phyloP scores from a whole-genome alignment of 345 rosid species.

The Fremontodendron californicum region DNA sequence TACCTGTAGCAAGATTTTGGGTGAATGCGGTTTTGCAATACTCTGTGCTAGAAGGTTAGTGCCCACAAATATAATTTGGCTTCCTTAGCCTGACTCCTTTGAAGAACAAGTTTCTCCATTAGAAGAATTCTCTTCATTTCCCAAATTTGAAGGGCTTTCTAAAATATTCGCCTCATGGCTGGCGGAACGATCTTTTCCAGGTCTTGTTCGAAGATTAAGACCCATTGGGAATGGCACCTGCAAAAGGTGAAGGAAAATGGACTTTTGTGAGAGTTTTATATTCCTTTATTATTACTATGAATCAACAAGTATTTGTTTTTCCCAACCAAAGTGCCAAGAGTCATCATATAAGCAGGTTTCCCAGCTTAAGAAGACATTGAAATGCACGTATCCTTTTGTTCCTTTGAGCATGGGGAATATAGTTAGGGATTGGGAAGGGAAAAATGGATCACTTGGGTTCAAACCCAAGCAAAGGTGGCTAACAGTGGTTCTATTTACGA shows the following conservation, averaged over 20 bases:
- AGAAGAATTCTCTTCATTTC: constrained; percentile 30
- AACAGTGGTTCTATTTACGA: not conserved
- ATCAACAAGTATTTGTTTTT: not conserved
- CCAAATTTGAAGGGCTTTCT: constrained; percentile 22
- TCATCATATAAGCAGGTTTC: not conserved
- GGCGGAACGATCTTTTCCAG: constrained; percentile 33
- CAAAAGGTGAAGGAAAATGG: not conserved
- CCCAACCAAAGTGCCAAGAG: not conserved
- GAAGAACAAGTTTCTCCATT: constrained; percentile 35
- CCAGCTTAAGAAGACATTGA: not conserved
- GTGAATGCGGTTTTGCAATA: not conserved
- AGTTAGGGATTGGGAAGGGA: not conserved
- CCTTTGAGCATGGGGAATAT: not conserved
- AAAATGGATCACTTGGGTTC: not conserved
- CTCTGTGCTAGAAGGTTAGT: constrained; percentile 26
- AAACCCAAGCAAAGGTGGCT: not conserved
- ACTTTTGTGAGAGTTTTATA: not conserved
- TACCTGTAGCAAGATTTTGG: constrained; percentile 9
- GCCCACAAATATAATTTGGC: constrained; percentile 10
- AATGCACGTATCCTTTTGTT: no score
- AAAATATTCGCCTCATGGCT: constrained; percentile 29
- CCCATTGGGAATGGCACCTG: constrained; percentile 73
- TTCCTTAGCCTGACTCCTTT: constrained; percentile 37
- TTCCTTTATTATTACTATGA: not conserved
- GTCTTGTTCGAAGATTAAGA: constrained; percentile 44